Conservation (phyloP, 495 filamentous ascomycete species). For the Letharia columbiana region DNA sequence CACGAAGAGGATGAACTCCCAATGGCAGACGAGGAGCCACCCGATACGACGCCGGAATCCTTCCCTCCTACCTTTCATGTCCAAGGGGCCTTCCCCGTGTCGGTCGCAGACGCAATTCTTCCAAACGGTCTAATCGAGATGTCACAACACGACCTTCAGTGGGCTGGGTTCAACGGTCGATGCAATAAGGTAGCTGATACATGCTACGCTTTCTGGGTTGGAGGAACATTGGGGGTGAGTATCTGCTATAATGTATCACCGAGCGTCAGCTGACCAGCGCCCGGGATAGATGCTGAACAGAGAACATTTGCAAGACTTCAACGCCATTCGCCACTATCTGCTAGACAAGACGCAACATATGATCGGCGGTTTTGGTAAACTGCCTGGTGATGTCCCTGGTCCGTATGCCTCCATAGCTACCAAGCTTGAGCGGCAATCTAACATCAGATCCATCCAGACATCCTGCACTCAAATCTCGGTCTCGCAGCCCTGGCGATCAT, state of each 20-base stretch:
- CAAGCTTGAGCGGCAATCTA: slow-evolving; percentile 14
- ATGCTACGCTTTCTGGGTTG: slow-evolving; percentile 90
- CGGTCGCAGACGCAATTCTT: background rate
- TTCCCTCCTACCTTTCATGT: slow-evolving; percentile 13
- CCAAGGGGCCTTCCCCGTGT: slow-evolving; percentile 8
- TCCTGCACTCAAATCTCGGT: slow-evolving; percentile 85
- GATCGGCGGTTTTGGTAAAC: slow-evolving; percentile 85
- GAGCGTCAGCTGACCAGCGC: slow-evolving; percentile 16
- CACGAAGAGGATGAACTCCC: slow-evolving; percentile 42
- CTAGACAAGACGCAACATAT: slow-evolving; percentile 83
- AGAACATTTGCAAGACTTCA: slow-evolving; percentile 49
- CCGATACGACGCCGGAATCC: background rate
- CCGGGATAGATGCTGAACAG: slow-evolving; percentile 54
- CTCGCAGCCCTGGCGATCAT: slow-evolving; percentile 66
- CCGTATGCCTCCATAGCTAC: slow-evolving; percentile 20
- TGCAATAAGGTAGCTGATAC: slow-evolving; percentile 86
- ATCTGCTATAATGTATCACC: background rate
- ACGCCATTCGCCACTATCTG: slow-evolving; percentile 63
- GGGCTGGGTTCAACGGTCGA: slow-evolving; percentile 75
- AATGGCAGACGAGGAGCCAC: slow-evolving; percentile 11
- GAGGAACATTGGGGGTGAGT: slow-evolving; percentile 56
- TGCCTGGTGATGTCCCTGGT: slow-evolving; percentile 68
- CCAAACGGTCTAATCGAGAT: slow-evolving; percentile 16
- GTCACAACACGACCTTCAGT: slow-evolving; percentile 36
- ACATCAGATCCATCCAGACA: slow-evolving; percentile 41